Evolutionary conservation across 305 asterid genomes (phyloP).

Genomic region (Striga hermonthica): DNA sequence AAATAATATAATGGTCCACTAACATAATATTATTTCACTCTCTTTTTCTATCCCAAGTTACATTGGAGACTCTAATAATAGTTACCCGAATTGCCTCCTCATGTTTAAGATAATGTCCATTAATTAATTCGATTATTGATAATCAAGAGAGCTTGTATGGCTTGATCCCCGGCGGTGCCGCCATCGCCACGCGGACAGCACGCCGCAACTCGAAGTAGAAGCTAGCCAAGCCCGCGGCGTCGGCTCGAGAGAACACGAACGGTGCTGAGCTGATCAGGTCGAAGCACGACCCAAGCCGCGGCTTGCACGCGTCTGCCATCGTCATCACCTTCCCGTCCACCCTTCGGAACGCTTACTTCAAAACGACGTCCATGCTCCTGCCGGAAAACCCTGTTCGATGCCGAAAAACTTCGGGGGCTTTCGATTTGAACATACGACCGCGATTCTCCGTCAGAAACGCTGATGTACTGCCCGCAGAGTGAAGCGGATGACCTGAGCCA

Average conservation of each 20-base stretch:
- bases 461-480: constrained; percentile 57
- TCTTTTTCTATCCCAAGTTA: too few species aligned
- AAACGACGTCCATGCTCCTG: constrained; percentile 53
- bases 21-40: too few species aligned
- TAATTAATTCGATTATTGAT: too few species aligned
- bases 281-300: constrained; percentile 76
- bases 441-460: constrained; percentile 46
- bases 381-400: constrained; percentile 49
- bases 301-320: constrained; percentile 76
- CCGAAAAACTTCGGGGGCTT: constrained; percentile 42
- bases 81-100: too few species aligned
- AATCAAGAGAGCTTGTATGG: constrained; percentile 62
- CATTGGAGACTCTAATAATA: too few species aligned
- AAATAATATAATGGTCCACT: too few species aligned
- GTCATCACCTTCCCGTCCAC: constrained; percentile 59
- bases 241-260: constrained; percentile 92
- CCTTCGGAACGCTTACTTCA: constrained; percentile 58
- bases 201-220: constrained; percentile 84
- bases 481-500: constrained; percentile 75
- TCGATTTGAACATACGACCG: constrained; percentile 41
- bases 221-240: constrained; percentile 72
- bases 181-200: constrained; percentile 85
- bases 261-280: constrained; percentile 83
- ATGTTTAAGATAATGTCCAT: too few species aligned
- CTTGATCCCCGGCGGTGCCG: constrained; percentile 75